phyloP scores from a whole-genome alignment of 192 early-diverging fungal genomes.

The Gaertneriomyces sp. region DNA sequence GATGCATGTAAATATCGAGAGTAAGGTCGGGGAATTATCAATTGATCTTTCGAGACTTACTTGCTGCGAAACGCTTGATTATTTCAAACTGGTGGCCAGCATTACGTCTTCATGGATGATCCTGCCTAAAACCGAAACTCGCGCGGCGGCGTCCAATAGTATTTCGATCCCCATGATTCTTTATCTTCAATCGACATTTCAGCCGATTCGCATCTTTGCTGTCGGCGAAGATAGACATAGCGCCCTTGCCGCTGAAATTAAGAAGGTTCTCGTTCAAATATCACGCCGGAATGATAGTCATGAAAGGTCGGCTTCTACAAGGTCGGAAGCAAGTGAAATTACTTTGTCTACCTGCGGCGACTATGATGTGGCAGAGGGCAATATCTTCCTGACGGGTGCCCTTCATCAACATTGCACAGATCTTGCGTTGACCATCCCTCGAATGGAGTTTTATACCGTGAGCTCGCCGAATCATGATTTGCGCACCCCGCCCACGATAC shows the following conservation, averaged over 20 bases:
- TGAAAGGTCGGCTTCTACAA: background rate
- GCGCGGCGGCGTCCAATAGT: background rate
- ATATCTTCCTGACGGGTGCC: too few species aligned
- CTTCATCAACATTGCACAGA: too few species aligned
- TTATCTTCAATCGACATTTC: constrained; percentile 8
- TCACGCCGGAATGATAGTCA: background rate
- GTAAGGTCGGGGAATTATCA: constrained; percentile 6
- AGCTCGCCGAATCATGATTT: background rate
- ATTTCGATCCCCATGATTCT: background rate
- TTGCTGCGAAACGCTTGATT: constrained; percentile 7
- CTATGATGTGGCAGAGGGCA: background rate
- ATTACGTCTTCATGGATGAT: constrained; percentile 2
- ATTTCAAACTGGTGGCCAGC: constrained; percentile 16
- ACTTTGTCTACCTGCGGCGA: background rate
- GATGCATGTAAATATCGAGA: constrained; percentile 12
- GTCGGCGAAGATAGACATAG: constrained; percentile 17
- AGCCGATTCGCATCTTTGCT: constrained; percentile 6
- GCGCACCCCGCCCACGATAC: constrained; percentile 4
- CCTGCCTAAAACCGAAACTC: background rate
- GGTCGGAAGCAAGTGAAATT: constrained; percentile 15
- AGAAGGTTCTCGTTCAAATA: background rate
- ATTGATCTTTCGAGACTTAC: constrained; percentile 18
- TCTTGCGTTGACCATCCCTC: background rate
- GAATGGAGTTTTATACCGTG: background rate
- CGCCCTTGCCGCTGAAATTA: constrained; percentile 1